These are phyloP conservation scores for Aspergillus ostianus DNA, from an alignment of 495 filamentous ascomycete species.

Conservation along the genomic window DNA sequence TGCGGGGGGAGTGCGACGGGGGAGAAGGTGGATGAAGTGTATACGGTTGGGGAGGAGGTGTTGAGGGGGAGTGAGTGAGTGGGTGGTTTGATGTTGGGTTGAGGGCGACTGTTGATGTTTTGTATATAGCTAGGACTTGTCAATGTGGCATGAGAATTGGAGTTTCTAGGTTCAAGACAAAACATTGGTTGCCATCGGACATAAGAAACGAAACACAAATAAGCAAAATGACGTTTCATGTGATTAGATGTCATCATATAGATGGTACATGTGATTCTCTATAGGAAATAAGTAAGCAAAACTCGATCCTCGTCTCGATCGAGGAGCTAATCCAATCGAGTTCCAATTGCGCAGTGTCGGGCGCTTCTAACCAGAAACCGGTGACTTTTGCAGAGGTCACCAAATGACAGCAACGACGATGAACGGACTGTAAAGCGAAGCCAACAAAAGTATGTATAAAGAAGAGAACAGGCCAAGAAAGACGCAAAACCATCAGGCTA, in stretches of 20 bases:
- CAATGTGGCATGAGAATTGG: no score
- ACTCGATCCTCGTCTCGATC: neutral
- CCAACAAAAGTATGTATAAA: constrained; percentile 28
- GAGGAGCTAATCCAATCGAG: neutral
- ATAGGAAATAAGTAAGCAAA: neutral
- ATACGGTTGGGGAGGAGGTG: constrained; percentile 37
- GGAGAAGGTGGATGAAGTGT: constrained; percentile 44
- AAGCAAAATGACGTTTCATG: neutral
- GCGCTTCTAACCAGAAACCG: neutral
- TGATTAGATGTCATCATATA: neutral
- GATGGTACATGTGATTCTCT: constrained; percentile 5
- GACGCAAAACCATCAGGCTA: constrained; percentile 26
- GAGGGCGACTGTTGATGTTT: neutral
- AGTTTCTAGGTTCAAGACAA: no score
- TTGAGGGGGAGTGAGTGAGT: constrained; percentile 14
- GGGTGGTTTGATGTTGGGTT: neutral
- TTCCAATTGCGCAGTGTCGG: neutral
- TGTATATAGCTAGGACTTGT: constrained; percentile 1
- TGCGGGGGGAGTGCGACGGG: constrained; percentile 25
- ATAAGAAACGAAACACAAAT: neutral
- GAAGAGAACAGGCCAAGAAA: constrained; percentile 14
- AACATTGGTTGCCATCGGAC: neutral
- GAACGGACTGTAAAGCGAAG: constrained; percentile 6
- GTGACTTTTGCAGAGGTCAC: neutral
- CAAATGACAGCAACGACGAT: constrained; percentile 1